Evolutionary conservation across 306 rosid species (phyloP).

Genomic region (Vigna trinervia): DNA sequence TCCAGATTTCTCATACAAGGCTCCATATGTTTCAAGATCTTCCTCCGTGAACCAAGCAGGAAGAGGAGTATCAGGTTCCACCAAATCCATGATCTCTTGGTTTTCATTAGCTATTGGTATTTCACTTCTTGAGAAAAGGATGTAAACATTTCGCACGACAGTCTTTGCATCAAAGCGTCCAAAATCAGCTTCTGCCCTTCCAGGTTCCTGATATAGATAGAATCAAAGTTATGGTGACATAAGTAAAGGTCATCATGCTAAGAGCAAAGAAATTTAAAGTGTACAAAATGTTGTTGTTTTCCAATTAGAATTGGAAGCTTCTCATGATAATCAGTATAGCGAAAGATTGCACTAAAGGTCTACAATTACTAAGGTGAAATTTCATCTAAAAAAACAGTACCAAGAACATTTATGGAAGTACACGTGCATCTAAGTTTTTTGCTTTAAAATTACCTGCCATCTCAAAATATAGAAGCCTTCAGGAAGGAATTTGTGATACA

Average conservation of each 20-base stretch:
- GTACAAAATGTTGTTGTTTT: neutral
- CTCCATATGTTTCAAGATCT: slow-evolving; percentile 70
- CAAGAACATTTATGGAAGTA: neutral
- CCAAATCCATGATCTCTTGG: slow-evolving; percentile 92
- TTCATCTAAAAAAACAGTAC: neutral
- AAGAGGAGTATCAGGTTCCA: slow-evolving; percentile 72
- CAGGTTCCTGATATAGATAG: slow-evolving; percentile 61
- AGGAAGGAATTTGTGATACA: slow-evolving; percentile 45
- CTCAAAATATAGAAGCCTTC: slow-evolving; percentile 86
- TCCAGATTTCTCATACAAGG: slow-evolving; percentile 79
- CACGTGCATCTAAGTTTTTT: neutral
- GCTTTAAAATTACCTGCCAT: slow-evolving; percentile 58
- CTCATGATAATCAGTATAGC: neutral
- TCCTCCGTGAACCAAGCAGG: slow-evolving; percentile 85
- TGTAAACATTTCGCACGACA: slow-evolving; percentile 69
- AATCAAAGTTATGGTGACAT: slow-evolving; percentile 24
- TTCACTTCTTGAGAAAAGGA: slow-evolving; percentile 78
- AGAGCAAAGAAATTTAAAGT: neutral
- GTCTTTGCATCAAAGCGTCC: slow-evolving; percentile 74
- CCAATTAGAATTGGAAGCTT: neutral
- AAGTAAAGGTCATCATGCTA: neutral
- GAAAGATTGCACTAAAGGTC: neutral
- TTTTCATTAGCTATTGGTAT: slow-evolving; percentile 74
- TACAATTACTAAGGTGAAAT: neutral
- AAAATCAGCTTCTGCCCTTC: slow-evolving; percentile 89